Conservation (phyloP, 2,329 filamentous ascomycete species). For the Apiospora arundinis region DNA sequence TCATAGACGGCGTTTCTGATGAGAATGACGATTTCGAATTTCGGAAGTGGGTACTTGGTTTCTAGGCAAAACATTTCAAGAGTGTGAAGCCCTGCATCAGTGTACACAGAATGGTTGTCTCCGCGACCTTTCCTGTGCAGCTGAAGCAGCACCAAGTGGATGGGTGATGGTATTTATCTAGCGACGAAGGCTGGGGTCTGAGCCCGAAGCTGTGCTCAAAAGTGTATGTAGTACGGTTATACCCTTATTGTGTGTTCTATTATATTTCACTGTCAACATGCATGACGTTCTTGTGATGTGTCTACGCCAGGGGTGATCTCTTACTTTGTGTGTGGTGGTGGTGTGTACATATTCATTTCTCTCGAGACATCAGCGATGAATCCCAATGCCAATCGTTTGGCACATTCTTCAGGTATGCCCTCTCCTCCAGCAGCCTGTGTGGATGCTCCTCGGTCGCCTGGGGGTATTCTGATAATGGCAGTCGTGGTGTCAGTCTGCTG, state of each 20-base stretch:
- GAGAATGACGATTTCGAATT: not conserved
- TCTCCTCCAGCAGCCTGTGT: not conserved
- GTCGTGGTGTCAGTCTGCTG: too few species aligned
- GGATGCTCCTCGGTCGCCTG: not conserved
- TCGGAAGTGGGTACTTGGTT: not conserved
- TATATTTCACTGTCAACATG: not conserved
- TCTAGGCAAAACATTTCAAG: not conserved
- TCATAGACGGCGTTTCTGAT: not conserved
- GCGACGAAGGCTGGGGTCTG: not conserved
- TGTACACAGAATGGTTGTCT: not conserved
- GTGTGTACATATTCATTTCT: not conserved
- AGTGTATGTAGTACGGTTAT: slow-evolving; percentile 4
- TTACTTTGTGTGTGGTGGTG: not conserved
- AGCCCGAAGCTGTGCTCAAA: not conserved
- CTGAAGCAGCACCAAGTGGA: not conserved
- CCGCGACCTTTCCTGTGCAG: not conserved
- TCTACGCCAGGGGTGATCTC: not conserved
- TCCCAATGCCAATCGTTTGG: not conserved
- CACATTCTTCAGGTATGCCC: not conserved
- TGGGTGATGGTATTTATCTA: not conserved
- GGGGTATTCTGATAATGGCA: too few species aligned
- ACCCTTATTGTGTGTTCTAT: slow-evolving; percentile 7
- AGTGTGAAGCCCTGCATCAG: not conserved
- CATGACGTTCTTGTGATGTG: not conserved
- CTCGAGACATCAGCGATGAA: not conserved